Evolutionary conservation across 805 yeast species (phyloP).

Genomic region (Sugiyamaella valdiviana): DNA sequence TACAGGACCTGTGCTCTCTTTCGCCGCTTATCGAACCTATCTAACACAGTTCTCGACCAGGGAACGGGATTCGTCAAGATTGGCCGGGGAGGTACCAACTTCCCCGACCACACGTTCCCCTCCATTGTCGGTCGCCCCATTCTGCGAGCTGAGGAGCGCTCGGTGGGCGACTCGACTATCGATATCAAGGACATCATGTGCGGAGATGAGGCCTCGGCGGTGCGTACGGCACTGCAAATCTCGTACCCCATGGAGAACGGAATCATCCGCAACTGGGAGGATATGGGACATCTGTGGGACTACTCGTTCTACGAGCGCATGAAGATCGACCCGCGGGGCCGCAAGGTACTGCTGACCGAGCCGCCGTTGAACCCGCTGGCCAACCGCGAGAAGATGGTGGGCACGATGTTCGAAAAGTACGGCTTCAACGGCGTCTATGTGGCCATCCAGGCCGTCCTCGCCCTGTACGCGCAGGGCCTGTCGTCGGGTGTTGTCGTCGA

Average conservation of each 20-base stretch:
- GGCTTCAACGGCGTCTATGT: conserved; percentile 89
- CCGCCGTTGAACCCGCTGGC: conserved; percentile 96
- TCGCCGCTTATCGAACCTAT: too few relatives aligned
- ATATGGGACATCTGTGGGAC: conserved; percentile 98
- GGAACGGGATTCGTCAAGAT: conserved; percentile 98
- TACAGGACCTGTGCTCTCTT: too few relatives aligned
- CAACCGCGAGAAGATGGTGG: conserved; percentile 87
- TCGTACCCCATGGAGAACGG: conserved; percentile 99
- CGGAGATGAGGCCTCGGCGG: conserved; percentile 90
- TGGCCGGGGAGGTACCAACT: conserved; percentile 94
- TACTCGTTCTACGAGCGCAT: conserved; percentile 90
- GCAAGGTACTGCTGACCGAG: conserved; percentile 84
- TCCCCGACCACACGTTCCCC: conserved; percentile 95
- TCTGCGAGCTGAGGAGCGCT: conserved; percentile 89
- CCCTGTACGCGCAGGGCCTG: conserved; percentile 93
- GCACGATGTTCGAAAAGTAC: conserved; percentile 87
- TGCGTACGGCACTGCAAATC: conserved; percentile 81
- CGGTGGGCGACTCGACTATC: conserved; percentile 39
- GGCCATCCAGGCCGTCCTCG: conserved; percentile 96
- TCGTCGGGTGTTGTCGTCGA: conserved; percentile 97
- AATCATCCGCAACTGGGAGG: conserved; percentile 95
- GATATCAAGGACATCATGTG: conserved; percentile 96
- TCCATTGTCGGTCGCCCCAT: conserved; percentile 97
- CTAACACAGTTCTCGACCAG: conserved; percentile 72
- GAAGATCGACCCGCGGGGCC: conserved; percentile 66